Base-by-base conservation (phyloP, 1,139 yeast species). In the Pichia sp. region DNA sequence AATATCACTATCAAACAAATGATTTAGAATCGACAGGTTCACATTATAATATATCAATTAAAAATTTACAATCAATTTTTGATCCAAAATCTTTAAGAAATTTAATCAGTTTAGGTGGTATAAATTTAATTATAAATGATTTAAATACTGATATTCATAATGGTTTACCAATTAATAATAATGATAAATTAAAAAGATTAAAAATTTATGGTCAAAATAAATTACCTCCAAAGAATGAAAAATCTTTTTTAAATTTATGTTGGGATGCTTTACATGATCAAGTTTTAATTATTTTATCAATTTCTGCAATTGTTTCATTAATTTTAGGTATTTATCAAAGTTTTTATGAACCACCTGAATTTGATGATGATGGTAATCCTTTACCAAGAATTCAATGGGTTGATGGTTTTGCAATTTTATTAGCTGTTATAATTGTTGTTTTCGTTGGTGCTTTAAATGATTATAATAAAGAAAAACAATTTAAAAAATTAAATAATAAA, bases 351-450 rank as follows among this genome's bases (percentile, higher is more conserved):
- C 89, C 83, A 0, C 73, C 89, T 0, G 79, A 79, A 60, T 76
- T 77, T 59, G 97, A 90, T 63, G 82, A 78, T 10, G 86, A 87
- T 57, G 95, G 96, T 29, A 72, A 78, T 29, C 71, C 78, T 26
- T 64, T 82, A 48, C 96, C 96, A 25, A 79, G 80, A 58, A 92
- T 90, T 31, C 95, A 89, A 63, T 89, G 97, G 97, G 96, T 94
- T 44, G 99, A 92, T 71, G 99, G 99, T 57, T 96, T 90, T 40
- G 98, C 98, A 40, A 94, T 94, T 63, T 77, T 94, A 57, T 86
- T 85, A 26, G 99, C 99, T 25, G 86, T 94, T 32, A 62, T 81
- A 8, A 92, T 94, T 53, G 97, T 94, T 39, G 96, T 94, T 5
- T 57, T 87, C 3, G 98, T 94, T 11, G 96, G 97, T 44, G 95